These are phyloP conservation scores for Scutellospora calospora DNA, from an alignment of 371 early-diverging fungal genomes.

Conservation along the genomic window DNA sequence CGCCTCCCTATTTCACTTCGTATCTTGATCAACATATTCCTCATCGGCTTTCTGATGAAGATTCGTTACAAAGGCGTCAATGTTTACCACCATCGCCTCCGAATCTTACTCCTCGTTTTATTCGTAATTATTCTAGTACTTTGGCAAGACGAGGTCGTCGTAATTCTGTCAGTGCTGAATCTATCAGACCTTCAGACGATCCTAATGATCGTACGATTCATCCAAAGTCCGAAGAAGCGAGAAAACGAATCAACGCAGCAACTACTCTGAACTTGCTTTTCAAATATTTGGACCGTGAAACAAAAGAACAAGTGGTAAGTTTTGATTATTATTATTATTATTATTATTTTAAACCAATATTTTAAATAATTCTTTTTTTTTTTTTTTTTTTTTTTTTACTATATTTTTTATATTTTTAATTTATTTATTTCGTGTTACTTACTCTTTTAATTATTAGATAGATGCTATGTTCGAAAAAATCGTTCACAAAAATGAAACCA, in stretches of 20 bases:
- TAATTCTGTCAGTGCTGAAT: constrained; percentile 94
- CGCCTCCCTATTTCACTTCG: neutral
- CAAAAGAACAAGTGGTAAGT: constrained; percentile 89
- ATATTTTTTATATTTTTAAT: too few relatives aligned
- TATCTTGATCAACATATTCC: constrained; percentile 23
- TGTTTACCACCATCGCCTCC: neutral
- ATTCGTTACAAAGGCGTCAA: neutral
- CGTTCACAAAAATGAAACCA: constrained; percentile 75
- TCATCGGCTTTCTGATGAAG: constrained; percentile 8
- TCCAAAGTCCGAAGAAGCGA: constrained; percentile 85
- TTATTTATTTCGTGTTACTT: constrained; percentile 80
- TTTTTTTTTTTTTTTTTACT: constrained; percentile 88
- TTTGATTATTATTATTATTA: constrained; percentile 60
- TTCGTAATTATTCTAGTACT: constrained; percentile 4
- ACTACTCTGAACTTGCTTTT: constrained; percentile 92
- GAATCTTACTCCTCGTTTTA: neutral
- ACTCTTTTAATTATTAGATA: constrained; percentile 67
- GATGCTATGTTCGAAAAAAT: constrained; percentile 49
- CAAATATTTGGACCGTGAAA: constrained; percentile 91
- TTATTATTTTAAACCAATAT: too few relatives aligned
- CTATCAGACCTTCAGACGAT: constrained; percentile 87
- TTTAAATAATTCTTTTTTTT: constrained; percentile 89
- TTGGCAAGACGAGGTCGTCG: constrained; percentile 75
- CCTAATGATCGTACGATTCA: constrained; percentile 82
- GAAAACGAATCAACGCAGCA: constrained; percentile 78